A percentile compares a stretch with the other conserved stretches of the same genome.
phyloP scores from a whole-genome alignment of 2,329 filamentous ascomycete genomes.

The Stemphylium beticola region DNA sequence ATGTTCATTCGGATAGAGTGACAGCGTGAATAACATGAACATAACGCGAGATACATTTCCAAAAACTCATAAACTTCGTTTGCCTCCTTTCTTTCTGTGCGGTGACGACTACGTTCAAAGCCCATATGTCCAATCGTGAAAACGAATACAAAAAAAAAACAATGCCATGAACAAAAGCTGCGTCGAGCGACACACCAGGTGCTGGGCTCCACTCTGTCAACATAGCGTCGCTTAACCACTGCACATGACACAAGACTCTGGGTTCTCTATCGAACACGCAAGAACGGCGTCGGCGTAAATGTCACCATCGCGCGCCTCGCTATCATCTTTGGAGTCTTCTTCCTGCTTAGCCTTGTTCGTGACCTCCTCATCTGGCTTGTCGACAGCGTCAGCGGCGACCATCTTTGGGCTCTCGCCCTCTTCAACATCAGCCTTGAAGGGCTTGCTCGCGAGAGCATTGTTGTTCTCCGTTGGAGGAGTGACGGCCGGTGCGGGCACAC shows the following conservation, averaged over 20 bases:
- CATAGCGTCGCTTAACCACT: constrained; percentile 69
- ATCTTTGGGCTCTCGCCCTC: constrained; percentile 82
- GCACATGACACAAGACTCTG: constrained; percentile 95
- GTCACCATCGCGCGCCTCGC: constrained; percentile 79
- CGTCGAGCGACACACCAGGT: background rate
- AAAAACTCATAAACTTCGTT: constrained; percentile 29
- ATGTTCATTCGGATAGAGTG: too few species aligned
- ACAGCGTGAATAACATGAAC: too few species aligned
- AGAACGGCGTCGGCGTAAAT: constrained; percentile 95
- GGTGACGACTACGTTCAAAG: background rate
- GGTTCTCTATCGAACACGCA: constrained; percentile 96
- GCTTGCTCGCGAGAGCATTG: constrained; percentile 64
- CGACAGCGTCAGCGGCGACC: constrained; percentile 71
- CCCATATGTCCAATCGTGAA: constrained; percentile 13
- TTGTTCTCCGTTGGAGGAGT: constrained; percentile 60
- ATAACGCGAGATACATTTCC: too few species aligned
- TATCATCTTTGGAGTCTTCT: constrained; percentile 76
- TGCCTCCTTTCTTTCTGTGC: constrained; percentile 25
- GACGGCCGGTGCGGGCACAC: constrained; percentile 70
- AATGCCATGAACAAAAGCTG: background rate
- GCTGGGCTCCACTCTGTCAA: background rate
- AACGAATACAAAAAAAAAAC: background rate
- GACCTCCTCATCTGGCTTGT: constrained; percentile 66
- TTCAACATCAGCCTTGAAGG: constrained; percentile 77
- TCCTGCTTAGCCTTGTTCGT: constrained; percentile 68